Percentiles rank a stretch among this genome's conserved stretches.
Conservation (phyloP, 495 filamentous ascomycete genomes). For the Penicillium silybi region DNA sequence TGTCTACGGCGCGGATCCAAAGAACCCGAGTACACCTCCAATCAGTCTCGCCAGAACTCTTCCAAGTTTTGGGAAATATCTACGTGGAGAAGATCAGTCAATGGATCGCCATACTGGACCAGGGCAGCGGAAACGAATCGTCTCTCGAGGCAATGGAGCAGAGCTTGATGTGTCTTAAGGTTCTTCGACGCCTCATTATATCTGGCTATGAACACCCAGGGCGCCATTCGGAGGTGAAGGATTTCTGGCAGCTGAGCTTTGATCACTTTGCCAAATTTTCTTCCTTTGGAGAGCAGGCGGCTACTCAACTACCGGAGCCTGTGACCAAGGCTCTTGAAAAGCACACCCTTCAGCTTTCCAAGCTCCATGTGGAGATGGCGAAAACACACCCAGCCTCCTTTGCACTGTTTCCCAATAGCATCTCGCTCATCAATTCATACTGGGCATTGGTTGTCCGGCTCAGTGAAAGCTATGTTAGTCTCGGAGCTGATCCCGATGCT, state of each 20-base stretch:
- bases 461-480: slow-evolving; percentile 61
- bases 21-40: slow-evolving; percentile 68
- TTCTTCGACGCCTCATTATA: slow-evolving; percentile 73
- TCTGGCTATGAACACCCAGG: slow-evolving; percentile 81
- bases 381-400: slow-evolving; percentile 72
- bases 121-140: slow-evolving; percentile 53
- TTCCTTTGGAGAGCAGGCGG: slow-evolving; percentile 19
- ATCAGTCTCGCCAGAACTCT: slow-evolving; percentile 70
- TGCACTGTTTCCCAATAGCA: slow-evolving; percentile 70
- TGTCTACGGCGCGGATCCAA: slow-evolving; percentile 71
- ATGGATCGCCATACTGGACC: slow-evolving; percentile 62
- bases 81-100: slow-evolving; percentile 69
- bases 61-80: slow-evolving; percentile 69
- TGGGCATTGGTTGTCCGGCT: slow-evolving; percentile 76
- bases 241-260: slow-evolving; percentile 71
- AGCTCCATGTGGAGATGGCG: slow-evolving; percentile 85
- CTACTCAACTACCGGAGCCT: slow-evolving; percentile 25
- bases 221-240: slow-evolving; percentile 64
- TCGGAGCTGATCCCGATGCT: slow-evolving; percentile 46
- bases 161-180: slow-evolving; percentile 73
- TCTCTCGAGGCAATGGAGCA: slow-evolving; percentile 63
- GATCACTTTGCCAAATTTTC: slow-evolving; percentile 70
- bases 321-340: slow-evolving; percentile 61
- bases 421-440: slow-evolving; percentile 71
- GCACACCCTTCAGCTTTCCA: slow-evolving; percentile 83